Conservation (phyloP, 352 stramenopile genomes). For the Phytopythium montanum region DNA sequence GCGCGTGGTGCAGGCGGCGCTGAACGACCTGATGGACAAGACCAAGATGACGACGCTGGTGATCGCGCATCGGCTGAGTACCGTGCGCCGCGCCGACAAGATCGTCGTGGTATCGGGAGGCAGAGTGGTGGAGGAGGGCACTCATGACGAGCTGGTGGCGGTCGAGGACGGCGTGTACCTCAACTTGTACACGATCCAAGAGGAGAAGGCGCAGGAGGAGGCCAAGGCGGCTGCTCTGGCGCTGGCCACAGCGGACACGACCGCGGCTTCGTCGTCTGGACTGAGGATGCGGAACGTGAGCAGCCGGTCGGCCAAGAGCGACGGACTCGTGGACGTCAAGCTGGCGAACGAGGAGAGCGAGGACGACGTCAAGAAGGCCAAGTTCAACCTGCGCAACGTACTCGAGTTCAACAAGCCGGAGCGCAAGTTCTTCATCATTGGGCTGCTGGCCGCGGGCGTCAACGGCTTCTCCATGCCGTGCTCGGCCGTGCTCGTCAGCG, state of each 20-base stretch:
- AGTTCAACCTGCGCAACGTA: slow-evolving; percentile 51
- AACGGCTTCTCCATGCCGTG: slow-evolving; percentile 20
- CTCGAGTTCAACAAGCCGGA: slow-evolving; percentile 21
- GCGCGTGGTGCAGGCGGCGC: slow-evolving; percentile 64
- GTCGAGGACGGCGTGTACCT: slow-evolving; percentile 60
- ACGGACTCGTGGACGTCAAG: slow-evolving; percentile 1
- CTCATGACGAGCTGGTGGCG: slow-evolving; percentile 31
- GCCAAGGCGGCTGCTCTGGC: slow-evolving; percentile 16
- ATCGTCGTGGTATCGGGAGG: slow-evolving; percentile 26
- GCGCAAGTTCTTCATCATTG: slow-evolving; percentile 22
- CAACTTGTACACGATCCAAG: slow-evolving; percentile 58
- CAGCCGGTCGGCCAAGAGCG: background rate
- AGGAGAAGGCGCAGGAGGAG: slow-evolving; percentile 14
- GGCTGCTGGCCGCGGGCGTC: slow-evolving; percentile 18
- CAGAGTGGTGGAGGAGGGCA: slow-evolving; percentile 37
- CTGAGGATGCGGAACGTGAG: slow-evolving; percentile 44
- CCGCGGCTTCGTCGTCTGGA: slow-evolving; percentile 63
- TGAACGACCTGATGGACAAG: slow-evolving; percentile 50
- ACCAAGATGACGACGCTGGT: slow-evolving; percentile 52
- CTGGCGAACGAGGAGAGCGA: slow-evolving; percentile 12
- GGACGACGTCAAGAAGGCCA: slow-evolving; percentile 60
- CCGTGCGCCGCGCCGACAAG: slow-evolving; percentile 25
- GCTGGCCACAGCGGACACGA: slow-evolving; percentile 5
- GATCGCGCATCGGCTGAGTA: slow-evolving; percentile 91
- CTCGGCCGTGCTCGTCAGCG: slow-evolving; percentile 24